Conservation (phyloP, 2,329 filamentous ascomycete genomes). For the Aureobasidium sp. region DNA sequence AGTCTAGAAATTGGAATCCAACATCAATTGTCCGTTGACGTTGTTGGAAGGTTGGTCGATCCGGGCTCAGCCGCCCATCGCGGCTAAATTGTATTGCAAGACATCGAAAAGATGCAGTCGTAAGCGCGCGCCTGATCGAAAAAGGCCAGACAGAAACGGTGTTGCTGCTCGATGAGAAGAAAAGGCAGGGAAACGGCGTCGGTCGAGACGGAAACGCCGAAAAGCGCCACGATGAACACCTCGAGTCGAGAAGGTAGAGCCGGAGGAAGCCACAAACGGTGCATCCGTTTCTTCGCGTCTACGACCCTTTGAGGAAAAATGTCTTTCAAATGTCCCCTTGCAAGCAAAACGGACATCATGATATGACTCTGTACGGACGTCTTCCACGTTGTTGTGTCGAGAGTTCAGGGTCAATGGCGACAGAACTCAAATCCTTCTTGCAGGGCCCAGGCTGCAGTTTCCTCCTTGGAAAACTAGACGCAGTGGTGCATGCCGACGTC, state of each 20-base stretch:
- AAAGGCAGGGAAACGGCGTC: background rate
- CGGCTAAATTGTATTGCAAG: background rate
- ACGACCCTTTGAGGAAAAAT: background rate
- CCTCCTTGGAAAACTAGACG: background rate
- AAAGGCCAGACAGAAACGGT: conserved; percentile 5
- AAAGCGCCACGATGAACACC: background rate
- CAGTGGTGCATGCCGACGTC: background rate
- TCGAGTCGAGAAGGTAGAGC: background rate
- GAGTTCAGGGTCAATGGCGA: background rate
- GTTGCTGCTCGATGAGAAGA: background rate
- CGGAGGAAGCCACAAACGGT: background rate
- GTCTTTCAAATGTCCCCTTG: background rate
- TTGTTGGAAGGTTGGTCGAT: background rate
- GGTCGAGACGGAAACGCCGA: background rate
- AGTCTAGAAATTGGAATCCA: background rate
- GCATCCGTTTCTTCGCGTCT: background rate
- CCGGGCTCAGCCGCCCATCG: background rate
- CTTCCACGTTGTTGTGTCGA: background rate
- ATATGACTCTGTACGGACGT: background rate
- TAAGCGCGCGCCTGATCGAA: conserved; percentile 3
- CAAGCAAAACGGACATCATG: background rate
- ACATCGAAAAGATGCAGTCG: background rate
- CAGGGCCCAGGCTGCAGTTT: background rate
- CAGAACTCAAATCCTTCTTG: background rate
- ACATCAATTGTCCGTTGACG: background rate